Conservation (phyloP, 192 early-diverging fungal genomes). For the Coemansia sp. region DNA sequence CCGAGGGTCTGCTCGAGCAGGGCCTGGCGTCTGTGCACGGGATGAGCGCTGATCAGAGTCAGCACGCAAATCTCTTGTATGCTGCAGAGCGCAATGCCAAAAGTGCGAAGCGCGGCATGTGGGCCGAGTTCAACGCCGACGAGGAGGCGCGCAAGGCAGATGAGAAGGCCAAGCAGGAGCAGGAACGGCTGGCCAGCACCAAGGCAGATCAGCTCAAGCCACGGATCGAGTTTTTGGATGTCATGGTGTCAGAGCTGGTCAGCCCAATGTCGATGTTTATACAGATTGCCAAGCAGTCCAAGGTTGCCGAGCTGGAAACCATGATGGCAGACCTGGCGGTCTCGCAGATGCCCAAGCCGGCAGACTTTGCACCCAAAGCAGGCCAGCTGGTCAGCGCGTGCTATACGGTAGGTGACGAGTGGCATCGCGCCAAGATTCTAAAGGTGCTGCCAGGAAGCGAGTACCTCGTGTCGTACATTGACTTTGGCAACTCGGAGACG, state of each 20-base stretch:
- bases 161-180: slow-evolving; percentile 27
- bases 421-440: slow-evolving; percentile 87
- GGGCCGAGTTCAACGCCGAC: slow-evolving; percentile 58
- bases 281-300: slow-evolving; percentile 59
- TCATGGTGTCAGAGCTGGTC: slow-evolving; percentile 68
- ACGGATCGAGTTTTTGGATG: slow-evolving; percentile 68
- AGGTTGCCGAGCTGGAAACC: slow-evolving; percentile 68
- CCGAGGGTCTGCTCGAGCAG: slow-evolving; percentile 69
- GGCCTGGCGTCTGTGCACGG: slow-evolving; percentile 85
- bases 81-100: slow-evolving; percentile 80
- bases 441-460: slow-evolving; percentile 59
- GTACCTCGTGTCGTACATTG: slow-evolving; percentile 81
- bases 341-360: slow-evolving; percentile 54
- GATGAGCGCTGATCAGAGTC: slow-evolving; percentile 82
- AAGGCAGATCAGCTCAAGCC: slow-evolving; percentile 54
- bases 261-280: slow-evolving; percentile 62
- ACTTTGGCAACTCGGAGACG: slow-evolving; percentile 93
- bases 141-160: slow-evolving; percentile 18
- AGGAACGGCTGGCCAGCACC: slow-evolving; percentile 24
- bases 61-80: slow-evolving; percentile 66
- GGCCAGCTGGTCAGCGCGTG: slow-evolving; percentile 77
- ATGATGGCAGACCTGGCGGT: slow-evolving; percentile 81
- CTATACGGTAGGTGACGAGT: slow-evolving; percentile 85
- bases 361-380: slow-evolving; percentile 60
- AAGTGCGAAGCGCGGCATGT: slow-evolving; percentile 65